Evolutionary conservation across 2,329 filamentous ascomycete genomes (phyloP), one percentile per base, ranked within the genome.

Genomic region (Neonectria ditissima): DNA sequence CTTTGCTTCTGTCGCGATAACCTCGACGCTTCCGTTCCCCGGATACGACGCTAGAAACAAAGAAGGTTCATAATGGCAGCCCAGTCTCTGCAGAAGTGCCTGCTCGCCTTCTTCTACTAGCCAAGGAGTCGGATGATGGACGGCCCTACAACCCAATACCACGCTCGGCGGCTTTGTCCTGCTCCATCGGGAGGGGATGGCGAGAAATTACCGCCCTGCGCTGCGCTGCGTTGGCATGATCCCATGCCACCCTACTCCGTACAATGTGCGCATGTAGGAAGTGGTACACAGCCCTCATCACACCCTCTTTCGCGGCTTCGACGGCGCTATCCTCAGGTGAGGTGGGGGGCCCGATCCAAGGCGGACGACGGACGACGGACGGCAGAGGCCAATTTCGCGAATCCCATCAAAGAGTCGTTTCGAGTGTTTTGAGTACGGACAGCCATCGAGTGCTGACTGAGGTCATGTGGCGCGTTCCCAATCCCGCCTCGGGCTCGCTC

Each of bases 1-100:
- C 61, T 62, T 71, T 73, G 66, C 71, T 72, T 72, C 63, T 73
- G 60, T 61, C 48, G 48, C 65, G 67, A 67, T 71, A 65, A 65
- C 65, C 67, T 59, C 59, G 34, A 64, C 66, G 55, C 58, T 62
- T 62, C 52, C 52, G 51, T 52, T 66, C 61, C 61, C 62, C 62
- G 52, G 63, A 68, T 68, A 22, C 52, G 50, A 63, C 68, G 65
- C 70, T 50, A 47, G 43, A 20, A 55, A 44, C 47, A 56, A 53
- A 48, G 52, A 51, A 52, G 28, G 44, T 45, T 56, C 51, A 55
- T 44, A 55, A 60, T 32, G 51, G 26, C 51, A 55, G 22, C n/a
- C 34, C 34, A 37, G 13, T 37, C 34, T 37, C 34, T 14, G n/a
- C 34, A 37, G 34, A 37, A 37, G 34, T 37, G 34, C 34, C 34